Base-by-base conservation (phyloP, 2,329 filamentous ascomycete species). In the Rhinocladiella mackenziei region DNA sequence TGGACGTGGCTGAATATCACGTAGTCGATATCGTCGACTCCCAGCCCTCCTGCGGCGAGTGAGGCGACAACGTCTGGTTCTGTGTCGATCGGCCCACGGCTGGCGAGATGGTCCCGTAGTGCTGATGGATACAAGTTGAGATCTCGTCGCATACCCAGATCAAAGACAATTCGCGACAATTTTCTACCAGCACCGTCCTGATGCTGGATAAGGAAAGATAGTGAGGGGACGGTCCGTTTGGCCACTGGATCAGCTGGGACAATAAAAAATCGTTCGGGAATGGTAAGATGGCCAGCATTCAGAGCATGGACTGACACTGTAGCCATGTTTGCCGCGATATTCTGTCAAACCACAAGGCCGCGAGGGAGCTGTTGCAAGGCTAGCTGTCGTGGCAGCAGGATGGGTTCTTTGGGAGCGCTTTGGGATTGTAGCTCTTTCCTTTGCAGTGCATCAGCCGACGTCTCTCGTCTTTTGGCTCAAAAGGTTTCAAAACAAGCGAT, bases 1-100 rank as follows among this genome's bases (percentile, higher is more conserved):
- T 65, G 33, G 49, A 68, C 64, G 55, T 71, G 67, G 10, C 62
- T 66, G 42, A 66, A 65, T 10, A 71, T 59, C 5, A 71, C 59
- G 43, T 59, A 63, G 50, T 70, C 66, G 15, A 71, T 67, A 34
- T 70, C 64, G 10, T 58, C 47, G 1, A 64, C 57, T 1, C 35
- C 49, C 13, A 71, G 39, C 1, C 65, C 63, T 2, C 66, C 66
- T 37, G 44, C 54, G 15, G 57, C 60, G 3, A 71, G 58, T 33
- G 61, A 65, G 18, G 60, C 46, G 6, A 58, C 46, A 3, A 57
- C 55, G 39, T 60, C 58, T 5, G 59, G 60, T 11, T 53, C 31
- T 3, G 53, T 56, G 4, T 44, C 36, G 13, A 60, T 36, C 7
- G 60, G 62, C 9, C 52, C 36, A 6, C 61, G 48, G 8, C 55